Evolutionary conservation across 768 basidiomycete species (phyloP).

Genomic region (Boletus huronensis): DNA sequence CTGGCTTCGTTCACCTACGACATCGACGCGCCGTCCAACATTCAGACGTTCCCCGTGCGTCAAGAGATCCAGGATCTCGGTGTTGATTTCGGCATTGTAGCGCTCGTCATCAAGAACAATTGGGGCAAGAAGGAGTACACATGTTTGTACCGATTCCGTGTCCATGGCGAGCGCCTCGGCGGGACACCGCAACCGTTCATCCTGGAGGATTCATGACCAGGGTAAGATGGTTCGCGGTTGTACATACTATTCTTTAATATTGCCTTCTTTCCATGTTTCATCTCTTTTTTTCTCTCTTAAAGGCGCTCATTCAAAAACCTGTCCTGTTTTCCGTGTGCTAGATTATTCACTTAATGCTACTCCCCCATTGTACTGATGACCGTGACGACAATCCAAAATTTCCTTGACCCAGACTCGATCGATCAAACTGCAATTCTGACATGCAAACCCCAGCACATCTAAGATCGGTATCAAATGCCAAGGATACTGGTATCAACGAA

Average conservation of each 20-base stretch:
- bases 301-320: constrained; percentile 5
- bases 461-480: background rate
- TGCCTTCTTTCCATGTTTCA: background rate
- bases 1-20: constrained; percentile 70
- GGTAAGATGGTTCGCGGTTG: background rate
- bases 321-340: constrained; percentile 11
- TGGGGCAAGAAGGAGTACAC: constrained; percentile 85
- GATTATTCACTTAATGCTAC: constrained; percentile 25
- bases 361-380: constrained; percentile 23
- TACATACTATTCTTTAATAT: constrained; percentile 11
- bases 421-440: background rate
- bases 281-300: background rate
- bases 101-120: constrained; percentile 76
- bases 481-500: background rate
- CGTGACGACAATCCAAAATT: constrained; percentile 19
- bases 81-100: constrained; percentile 83
- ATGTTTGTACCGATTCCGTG: constrained; percentile 84
- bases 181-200: constrained; percentile 38
- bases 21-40: constrained; percentile 45
- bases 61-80: constrained; percentile 63
- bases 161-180: constrained; percentile 61
- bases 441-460: background rate
- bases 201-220: constrained; percentile 19
- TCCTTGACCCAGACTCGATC: background rate
- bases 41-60: constrained; percentile 80